Percentiles rank a stretch among this genome's conserved stretches.
Evolutionary conservation across 306 rosid species (phyloP).

Genomic region (Inga laurina): DNA sequence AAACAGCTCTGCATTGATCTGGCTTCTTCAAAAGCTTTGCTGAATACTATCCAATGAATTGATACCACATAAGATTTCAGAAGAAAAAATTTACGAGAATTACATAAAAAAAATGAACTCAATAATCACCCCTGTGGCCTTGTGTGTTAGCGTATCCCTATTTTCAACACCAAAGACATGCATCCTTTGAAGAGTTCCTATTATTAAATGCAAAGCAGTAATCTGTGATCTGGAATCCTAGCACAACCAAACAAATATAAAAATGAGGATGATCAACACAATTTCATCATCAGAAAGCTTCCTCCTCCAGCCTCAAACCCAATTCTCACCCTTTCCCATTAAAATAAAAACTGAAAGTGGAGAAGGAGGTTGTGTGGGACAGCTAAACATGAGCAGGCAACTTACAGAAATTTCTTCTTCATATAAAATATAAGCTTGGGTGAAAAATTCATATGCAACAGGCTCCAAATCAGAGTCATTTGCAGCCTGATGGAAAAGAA

Average conservation of each 20-base stretch:
- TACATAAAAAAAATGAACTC: constrained; percentile 15
- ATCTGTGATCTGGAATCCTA: constrained; percentile 97
- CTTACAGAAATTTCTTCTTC: constrained; percentile 99
- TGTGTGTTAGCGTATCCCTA: constrained; percentile 99
- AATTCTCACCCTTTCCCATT: constrained; percentile 12
- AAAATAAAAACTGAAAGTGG: neutral
- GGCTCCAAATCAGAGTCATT: constrained; percentile 96
- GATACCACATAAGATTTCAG: constrained; percentile 26
- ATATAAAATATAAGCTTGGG: constrained; percentile 94
- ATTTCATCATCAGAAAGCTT: constrained; percentile 1
- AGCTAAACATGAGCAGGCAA: constrained; percentile 8
- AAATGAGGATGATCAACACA: constrained; percentile 27
- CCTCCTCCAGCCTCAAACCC: constrained; percentile 17
- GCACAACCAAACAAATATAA: constrained; percentile 32
- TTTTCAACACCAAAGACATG: constrained; percentile 97
- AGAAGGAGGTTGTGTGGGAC: neutral
- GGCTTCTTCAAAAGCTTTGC: constrained; percentile 97
- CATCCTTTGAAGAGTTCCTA: constrained; percentile 99
- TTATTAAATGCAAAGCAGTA: constrained; percentile 90
- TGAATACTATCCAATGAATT: constrained; percentile 68
- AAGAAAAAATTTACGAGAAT: constrained; percentile 12
- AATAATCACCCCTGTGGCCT: constrained; percentile 94
- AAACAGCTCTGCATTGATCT: constrained; percentile 94
- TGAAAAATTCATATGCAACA: constrained; percentile 93
- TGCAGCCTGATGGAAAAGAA: constrained; percentile 65